Conservation (phyloP, 352 stramenopile genomes). For the Globisporangium irregulare region DNA sequence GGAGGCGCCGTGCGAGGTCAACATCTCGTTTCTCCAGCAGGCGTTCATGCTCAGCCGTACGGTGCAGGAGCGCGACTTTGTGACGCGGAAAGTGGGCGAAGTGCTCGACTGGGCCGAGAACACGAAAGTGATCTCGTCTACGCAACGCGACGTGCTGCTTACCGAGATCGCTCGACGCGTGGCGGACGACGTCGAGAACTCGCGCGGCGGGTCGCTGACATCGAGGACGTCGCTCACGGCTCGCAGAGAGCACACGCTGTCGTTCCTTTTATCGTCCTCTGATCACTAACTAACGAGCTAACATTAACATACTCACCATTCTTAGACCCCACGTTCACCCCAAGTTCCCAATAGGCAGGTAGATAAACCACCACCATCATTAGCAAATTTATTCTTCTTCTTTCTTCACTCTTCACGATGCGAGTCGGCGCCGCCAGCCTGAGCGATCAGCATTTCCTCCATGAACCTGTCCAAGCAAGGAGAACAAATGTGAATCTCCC, state of each 20-base stretch:
- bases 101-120: constrained; percentile 84
- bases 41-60: constrained; percentile 83
- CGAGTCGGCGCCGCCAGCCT: constrained; percentile 18
- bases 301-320: not conserved
- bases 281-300: not conserved
- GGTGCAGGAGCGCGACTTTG: constrained; percentile 70
- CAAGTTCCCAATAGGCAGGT: not conserved
- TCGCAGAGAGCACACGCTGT: constrained; percentile 16
- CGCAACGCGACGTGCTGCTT: constrained; percentile 68
- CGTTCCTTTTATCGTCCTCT: constrained; percentile 21
- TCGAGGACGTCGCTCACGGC: constrained; percentile 16
- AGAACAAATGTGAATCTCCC: not conserved
- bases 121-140: constrained; percentile 63
- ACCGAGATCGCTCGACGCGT: constrained; percentile 71
- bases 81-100: constrained; percentile 77
- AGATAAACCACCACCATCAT: not conserved
- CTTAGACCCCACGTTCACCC: not conserved
- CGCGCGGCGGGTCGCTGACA: constrained; percentile 8
- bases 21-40: constrained; percentile 82
- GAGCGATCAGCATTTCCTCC: constrained; percentile 62
- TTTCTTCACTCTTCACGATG: constrained; percentile 4
- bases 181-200: constrained; percentile 32
- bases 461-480: constrained; percentile 40
- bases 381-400: not conserved
- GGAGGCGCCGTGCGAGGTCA: constrained; percentile 78